phyloP scores from a whole-genome alignment of 371 early-diverging fungal genomes.

The Saksenaea oblongispora region DNA sequence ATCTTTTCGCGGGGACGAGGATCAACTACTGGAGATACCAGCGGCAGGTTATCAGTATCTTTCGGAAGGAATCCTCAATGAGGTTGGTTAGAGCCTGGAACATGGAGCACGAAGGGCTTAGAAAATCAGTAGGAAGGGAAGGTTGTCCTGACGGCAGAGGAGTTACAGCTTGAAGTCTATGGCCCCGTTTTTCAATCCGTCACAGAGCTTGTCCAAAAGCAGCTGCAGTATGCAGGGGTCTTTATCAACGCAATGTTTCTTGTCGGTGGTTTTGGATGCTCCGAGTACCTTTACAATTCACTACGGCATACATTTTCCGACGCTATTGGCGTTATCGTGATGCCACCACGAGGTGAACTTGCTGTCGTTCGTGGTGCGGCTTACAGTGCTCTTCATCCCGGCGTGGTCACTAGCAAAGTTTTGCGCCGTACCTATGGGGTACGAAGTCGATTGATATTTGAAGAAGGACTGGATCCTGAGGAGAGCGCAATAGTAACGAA shows the following conservation, averaged over 20 bases:
- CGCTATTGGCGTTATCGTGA: conserved; percentile 12
- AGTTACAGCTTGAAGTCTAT: conserved; percentile 40
- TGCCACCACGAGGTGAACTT: conserved; percentile 28
- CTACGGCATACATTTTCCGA: conserved; percentile 31
- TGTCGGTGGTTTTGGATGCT: conserved; percentile 59
- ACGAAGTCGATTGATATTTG: conserved; percentile 20
- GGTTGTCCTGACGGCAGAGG: conserved; percentile 32
- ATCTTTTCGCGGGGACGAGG: conserved; percentile 55
- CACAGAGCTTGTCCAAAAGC: conserved; percentile 41
- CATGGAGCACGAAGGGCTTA: background rate
- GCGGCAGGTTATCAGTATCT: conserved; percentile 19
- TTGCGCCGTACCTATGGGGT: conserved; percentile 22
- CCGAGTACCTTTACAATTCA: conserved; percentile 41
- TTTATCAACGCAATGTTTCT: conserved; percentile 43
- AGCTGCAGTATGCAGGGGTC: conserved; percentile 29
- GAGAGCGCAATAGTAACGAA: conserved; percentile 21
- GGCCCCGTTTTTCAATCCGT: conserved; percentile 45
- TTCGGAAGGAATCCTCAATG: conserved; percentile 14
- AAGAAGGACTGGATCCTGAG: conserved; percentile 29
- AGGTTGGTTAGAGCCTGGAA: conserved; percentile 8
- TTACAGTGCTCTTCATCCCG: conserved; percentile 13
- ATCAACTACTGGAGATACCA: conserved; percentile 37
- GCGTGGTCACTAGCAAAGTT: conserved; percentile 15
- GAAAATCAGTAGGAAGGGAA: conserved; percentile 24
- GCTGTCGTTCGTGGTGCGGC: conserved; percentile 34